phyloP scores from a whole-genome alignment of 257 asterid species.

The Scutellaria minor region DNA sequence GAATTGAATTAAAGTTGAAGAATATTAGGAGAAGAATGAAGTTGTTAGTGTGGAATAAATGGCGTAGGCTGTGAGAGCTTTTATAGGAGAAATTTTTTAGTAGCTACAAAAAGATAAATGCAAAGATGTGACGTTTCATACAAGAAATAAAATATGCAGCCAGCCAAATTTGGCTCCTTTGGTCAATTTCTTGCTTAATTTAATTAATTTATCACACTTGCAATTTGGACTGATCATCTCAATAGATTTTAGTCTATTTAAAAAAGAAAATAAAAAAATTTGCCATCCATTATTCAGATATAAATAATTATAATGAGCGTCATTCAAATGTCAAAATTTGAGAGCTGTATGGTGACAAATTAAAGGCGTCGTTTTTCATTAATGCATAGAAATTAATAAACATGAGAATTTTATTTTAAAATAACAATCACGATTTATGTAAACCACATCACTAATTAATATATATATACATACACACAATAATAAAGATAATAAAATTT shows the following conservation, averaged over 20 bases:
- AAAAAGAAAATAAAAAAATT: no score
- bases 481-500: no score
- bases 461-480: no score
- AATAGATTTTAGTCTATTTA: no score
- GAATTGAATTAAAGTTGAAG: no score
- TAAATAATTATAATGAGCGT: no score
- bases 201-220: background rate
- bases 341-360: background rate
- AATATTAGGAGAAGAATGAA: background rate
- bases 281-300: no score
- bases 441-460: no score
- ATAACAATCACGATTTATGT: no score
- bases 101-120: background rate
- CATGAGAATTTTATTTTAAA: no score
- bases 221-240: no score
- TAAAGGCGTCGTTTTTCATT: background rate
- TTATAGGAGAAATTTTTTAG: background rate
- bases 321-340: constrained; percentile 11
- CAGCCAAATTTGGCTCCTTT: background rate
- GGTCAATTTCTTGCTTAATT: background rate
- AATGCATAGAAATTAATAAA: no score
- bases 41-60: background rate
- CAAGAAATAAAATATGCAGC: background rate
- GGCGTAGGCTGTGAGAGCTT: background rate
- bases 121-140: background rate